Evolutionary conservation across 306 rosid species (phyloP).

Genomic region (Prunus davidiana): DNA sequence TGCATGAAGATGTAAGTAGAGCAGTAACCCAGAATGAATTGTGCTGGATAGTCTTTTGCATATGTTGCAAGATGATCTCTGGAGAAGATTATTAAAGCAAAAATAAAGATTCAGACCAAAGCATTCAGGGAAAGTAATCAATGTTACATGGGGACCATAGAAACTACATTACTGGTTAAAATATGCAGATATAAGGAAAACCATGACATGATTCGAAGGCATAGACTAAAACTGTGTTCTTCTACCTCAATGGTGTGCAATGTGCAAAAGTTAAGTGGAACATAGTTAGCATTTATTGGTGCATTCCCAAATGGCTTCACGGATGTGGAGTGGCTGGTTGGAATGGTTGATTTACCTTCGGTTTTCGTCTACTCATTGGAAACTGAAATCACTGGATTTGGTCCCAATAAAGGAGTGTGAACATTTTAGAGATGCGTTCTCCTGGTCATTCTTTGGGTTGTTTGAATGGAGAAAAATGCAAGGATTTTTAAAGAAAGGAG

Average conservation of each 20-base stretch:
- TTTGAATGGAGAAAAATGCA: not conserved
- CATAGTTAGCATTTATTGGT: not conserved
- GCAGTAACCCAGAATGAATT: constrained; percentile 86
- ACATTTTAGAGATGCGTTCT: not conserved
- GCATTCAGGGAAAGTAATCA: not conserved
- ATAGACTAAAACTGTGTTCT: not conserved
- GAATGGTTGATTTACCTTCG: not conserved
- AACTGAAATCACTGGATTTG: not conserved
- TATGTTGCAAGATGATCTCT: constrained; percentile 69
- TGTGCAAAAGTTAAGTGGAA: not conserved
- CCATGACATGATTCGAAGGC: not conserved
- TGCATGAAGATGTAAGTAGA: constrained; percentile 97
- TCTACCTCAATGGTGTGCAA: not conserved
- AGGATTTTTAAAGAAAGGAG: not conserved
- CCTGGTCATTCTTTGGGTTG: not conserved
- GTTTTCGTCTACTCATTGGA: not conserved
- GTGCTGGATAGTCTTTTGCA: constrained; percentile 62
- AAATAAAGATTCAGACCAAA: not conserved
- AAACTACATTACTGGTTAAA: not conserved
- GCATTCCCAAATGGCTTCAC: not conserved
- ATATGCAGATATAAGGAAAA: not conserved
- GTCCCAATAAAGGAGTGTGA: not conserved
- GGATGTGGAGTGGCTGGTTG: not conserved
- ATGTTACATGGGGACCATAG: not conserved
- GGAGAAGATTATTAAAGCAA: constrained; percentile 7